phyloP scores from a whole-genome alignment of 768 basidiomycete genomes.

The Calvatia gigantea region DNA sequence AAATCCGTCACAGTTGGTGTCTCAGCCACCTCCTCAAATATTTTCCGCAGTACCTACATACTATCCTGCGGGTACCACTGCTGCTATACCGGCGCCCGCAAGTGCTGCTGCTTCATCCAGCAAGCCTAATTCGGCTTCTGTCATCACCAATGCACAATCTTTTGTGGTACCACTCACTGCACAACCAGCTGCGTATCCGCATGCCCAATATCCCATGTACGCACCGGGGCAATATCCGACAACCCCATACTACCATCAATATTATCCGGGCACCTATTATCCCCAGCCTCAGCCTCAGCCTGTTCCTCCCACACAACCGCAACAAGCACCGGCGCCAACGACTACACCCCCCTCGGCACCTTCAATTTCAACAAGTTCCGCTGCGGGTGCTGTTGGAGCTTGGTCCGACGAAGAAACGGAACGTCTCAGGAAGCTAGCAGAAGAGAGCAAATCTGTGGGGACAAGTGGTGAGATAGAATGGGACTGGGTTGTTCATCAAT shows the following conservation, averaged over 20 bases:
- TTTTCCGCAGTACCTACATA: constrained; percentile 46
- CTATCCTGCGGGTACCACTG: constrained; percentile 24
- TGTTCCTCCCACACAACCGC: constrained; percentile 14
- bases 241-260: constrained; percentile 59
- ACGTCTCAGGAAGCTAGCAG: constrained; percentile 62
- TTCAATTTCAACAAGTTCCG: constrained; percentile 19
- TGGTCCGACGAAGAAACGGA: constrained; percentile 82
- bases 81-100: constrained; percentile 25
- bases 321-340: constrained; percentile 10
- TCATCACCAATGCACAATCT: constrained; percentile 69
- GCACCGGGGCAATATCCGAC: constrained; percentile 50
- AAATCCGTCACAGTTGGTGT: constrained; percentile 68
- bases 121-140: constrained; percentile 30
- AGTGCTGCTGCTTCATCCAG: constrained; percentile 26
- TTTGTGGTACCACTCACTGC: constrained; percentile 68
- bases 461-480: constrained; percentile 67
- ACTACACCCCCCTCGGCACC: constrained; percentile 17
- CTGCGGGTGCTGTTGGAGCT: constrained; percentile 38
- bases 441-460: constrained; percentile 52
- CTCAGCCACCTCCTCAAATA: constrained; percentile 61
- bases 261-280: constrained; percentile 27
- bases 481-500: constrained; percentile 74
- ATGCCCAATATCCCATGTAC: constrained; percentile 43
- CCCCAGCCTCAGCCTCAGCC: constrained; percentile 19
- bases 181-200: constrained; percentile 40